Evolutionary conservation across 1,284 basidiomycete genomes (phyloP).

Genomic region (Porodaedalea pini): DNA sequence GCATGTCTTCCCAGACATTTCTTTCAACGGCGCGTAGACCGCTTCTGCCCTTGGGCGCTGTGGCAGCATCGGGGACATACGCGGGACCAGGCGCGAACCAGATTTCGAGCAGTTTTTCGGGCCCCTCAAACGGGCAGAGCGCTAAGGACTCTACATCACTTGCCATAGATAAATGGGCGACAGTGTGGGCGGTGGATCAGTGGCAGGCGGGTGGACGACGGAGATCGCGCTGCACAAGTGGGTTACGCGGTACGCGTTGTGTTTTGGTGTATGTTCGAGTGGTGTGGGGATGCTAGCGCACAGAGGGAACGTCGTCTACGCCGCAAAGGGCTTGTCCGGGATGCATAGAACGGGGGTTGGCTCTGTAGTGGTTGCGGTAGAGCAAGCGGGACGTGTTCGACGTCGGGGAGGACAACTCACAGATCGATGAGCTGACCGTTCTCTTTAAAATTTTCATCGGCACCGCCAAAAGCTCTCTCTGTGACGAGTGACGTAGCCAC

Average conservation of each 20-base stretch:
- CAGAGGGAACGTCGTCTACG: constrained; percentile 37
- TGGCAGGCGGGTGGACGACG: neutral
- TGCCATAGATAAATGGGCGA: constrained; percentile 29
- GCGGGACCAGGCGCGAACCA: constrained; percentile 89
- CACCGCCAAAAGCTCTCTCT: neutral
- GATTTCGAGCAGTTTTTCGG: constrained; percentile 96
- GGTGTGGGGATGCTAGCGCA: constrained; percentile 50
- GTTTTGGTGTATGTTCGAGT: constrained; percentile 22
- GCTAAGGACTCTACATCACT: constrained; percentile 33
- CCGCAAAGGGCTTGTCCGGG: constrained; percentile 39
- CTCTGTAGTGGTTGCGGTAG: neutral
- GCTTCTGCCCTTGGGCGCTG: constrained; percentile 39
- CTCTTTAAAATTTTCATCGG: constrained; percentile 8
- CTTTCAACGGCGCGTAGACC: constrained; percentile 81
- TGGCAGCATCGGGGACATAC: constrained; percentile 47
- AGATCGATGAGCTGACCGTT: neutral
- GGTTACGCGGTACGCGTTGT: neutral
- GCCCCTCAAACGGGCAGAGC: constrained; percentile 68
- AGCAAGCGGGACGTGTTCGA: constrained; percentile 9
- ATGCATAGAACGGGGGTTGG: constrained; percentile 51
- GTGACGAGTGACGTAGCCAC: constrained; percentile 7
- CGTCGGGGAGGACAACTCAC: neutral
- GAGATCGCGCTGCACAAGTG: neutral
- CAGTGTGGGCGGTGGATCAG: neutral
- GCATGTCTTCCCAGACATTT: constrained; percentile 92